These are phyloP conservation scores for Vigna radiata DNA, from an alignment of 306 rosid genomes.

Conservation along the genomic window DNA sequence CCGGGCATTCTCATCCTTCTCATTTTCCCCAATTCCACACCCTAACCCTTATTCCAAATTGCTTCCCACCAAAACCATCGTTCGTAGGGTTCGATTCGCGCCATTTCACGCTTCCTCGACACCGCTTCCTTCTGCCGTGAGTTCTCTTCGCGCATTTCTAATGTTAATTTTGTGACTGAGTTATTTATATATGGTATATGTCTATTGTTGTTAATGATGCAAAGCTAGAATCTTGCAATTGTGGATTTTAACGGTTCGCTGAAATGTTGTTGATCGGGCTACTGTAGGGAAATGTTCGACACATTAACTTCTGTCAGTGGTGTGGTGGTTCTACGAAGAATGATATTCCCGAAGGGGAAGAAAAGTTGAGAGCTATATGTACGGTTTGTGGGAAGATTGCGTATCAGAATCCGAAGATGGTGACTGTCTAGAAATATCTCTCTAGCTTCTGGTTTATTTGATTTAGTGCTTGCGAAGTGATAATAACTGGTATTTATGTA, in stretches of 20 bases:
- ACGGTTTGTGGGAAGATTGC: slow-evolving; percentile 81
- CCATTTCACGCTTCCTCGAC: slow-evolving; percentile 58
- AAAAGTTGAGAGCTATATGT: slow-evolving; percentile 79
- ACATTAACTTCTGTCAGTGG: slow-evolving; percentile 82
- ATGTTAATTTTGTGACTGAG: neutral
- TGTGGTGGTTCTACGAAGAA: slow-evolving; percentile 87
- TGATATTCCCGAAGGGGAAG: slow-evolving; percentile 81
- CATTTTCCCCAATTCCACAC: slow-evolving; percentile 38
- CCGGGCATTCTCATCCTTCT: slow-evolving; percentile 43
- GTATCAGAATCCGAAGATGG: slow-evolving; percentile 97
- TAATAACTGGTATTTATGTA: neutral
- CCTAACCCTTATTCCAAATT: slow-evolving; percentile 43
- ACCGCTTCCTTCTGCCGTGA: slow-evolving; percentile 56
- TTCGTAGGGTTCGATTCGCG: slow-evolving; percentile 51
- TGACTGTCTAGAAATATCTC: slow-evolving; percentile 36
- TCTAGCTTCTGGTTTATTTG: slow-evolving; percentile 40
- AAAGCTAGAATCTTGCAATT: neutral
- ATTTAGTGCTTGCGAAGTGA: slow-evolving; percentile 27
- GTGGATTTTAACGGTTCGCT: neutral
- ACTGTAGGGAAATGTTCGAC: slow-evolving; percentile 63
- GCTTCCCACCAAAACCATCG: slow-evolving; percentile 2
- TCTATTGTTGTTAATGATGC: neutral
- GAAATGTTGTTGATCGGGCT: slow-evolving; percentile 3
- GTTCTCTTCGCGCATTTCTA: slow-evolving; percentile 26
- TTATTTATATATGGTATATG: neutral